Conservation (phyloP, 2,329 filamentous ascomycete genomes). For the Aspergillaceae sp. region DNA sequence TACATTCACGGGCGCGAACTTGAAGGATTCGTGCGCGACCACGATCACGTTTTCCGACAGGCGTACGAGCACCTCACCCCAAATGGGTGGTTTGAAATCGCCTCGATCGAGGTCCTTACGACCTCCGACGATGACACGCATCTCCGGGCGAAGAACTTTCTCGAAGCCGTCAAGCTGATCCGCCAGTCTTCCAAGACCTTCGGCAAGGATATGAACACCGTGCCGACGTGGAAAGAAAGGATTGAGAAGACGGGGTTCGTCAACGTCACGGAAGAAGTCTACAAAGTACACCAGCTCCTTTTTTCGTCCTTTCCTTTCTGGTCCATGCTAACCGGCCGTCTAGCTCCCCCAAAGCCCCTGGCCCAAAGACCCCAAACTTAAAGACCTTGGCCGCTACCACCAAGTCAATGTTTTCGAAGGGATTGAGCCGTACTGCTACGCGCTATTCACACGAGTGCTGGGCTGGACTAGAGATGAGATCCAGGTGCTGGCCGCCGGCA, state of each 20-base stretch:
- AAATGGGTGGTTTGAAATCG: conserved; percentile 22
- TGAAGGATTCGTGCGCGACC: conserved; percentile 21
- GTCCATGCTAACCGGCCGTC: conserved; percentile 2
- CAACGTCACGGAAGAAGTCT: conserved; percentile 43
- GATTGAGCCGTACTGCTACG: conserved; percentile 26
- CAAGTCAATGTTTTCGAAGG: conserved; percentile 30
- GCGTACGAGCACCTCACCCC: conserved; percentile 18
- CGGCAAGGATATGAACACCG: conserved; percentile 26
- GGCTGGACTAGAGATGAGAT: conserved; percentile 31
- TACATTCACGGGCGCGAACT: conserved; percentile 26
- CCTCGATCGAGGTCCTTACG: conserved; percentile 83
- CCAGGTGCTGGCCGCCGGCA: conserved; percentile 30
- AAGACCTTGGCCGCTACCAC: conserved; percentile 41
- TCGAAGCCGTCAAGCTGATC: conserved; percentile 21
- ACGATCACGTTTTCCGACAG: conserved; percentile 19
- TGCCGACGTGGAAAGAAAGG: conserved; percentile 30
- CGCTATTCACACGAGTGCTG: conserved; percentile 32
- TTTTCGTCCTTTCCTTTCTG: background rate
- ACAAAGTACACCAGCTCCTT: conserved; percentile 24
- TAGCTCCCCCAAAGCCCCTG: conserved; percentile 45
- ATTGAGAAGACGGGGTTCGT: conserved; percentile 47
- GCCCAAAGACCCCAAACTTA: conserved; percentile 45
- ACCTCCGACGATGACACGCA: conserved; percentile 53
- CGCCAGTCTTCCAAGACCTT: conserved; percentile 21
- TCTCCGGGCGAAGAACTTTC: conserved; percentile 14